Base-by-base conservation (phyloP, 768 basidiomycete species). In the Auriscalpium microsporum region DNA sequence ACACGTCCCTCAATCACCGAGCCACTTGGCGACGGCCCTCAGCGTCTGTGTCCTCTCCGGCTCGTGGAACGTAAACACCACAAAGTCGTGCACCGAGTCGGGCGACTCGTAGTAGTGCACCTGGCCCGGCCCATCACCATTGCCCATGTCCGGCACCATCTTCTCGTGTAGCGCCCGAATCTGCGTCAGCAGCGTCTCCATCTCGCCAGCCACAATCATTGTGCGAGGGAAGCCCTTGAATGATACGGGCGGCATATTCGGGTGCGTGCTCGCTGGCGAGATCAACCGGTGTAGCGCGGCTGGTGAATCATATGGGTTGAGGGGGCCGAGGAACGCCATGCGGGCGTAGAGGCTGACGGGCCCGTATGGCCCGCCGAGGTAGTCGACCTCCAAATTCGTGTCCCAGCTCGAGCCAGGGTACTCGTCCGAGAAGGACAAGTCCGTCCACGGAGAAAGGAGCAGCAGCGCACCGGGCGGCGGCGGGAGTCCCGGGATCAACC, bases 11-110 rank as follows among this genome's bases (percentile, higher is more conserved):
- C 17, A 42, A 13, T 42, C 40, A 17, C 17, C 14, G 8, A 60
- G n/a, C 81, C 81, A 85, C 38, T 71, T 63, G 8, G 75, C 77
- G 54, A 84, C 78, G 5, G 69, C 76, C 54, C 71, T 68, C 17
- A 80, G 65, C 1, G 78, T 74, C 21, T 75, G 64, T 4, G 72
- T 72, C 56, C 80, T 69, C 65, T 82, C 80, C 4, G 81, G 79
- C 56, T 81, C 78, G 59, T 77, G 74, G 72, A 74, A 79, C 1
- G 57, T 42, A 47, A 84, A 76, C 17, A 71, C 64, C 11, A 83
- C 52, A 63, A 77, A 79, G 53, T 82, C 81, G 64, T 84, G 83
- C 11, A 62, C 57, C 7, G 53, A 58, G 49, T 62, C 61, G 14
- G 42, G 48, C 28, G 44, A 49, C 23, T 57, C 56, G 33, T 53